A percentile compares a stretch with the other conserved stretches of the same genome.
These are phyloP conservation scores for Candolleomyces eurysporus DNA, from an alignment of 768 basidiomycete species.

Conservation along the genomic window DNA sequence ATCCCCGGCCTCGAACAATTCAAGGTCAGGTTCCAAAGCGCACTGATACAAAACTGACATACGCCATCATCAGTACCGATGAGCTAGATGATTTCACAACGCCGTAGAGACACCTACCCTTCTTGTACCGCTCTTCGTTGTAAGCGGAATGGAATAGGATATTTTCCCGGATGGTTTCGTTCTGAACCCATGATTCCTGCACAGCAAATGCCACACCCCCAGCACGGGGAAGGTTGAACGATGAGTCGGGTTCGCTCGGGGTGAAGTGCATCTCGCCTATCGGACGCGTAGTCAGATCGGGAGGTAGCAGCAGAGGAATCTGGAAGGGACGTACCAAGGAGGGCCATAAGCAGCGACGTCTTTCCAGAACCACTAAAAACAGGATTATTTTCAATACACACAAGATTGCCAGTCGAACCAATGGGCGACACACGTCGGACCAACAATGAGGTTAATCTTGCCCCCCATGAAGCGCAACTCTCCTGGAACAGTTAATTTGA, in stretches of 20 bases:
- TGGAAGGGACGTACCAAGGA: constrained; percentile 37
- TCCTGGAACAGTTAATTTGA: constrained; percentile 50
- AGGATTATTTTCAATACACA: not conserved
- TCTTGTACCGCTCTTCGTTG: constrained; percentile 75
- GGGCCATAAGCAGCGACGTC: constrained; percentile 61
- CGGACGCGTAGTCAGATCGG: not conserved
- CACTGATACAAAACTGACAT: constrained; percentile 63
- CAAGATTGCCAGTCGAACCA: not conserved
- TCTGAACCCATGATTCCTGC: constrained; percentile 85
- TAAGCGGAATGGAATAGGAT: constrained; percentile 78
- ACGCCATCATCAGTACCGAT: not conserved
- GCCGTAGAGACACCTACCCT: constrained; percentile 23
- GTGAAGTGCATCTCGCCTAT: constrained; percentile 67
- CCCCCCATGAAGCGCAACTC: constrained; percentile 54
- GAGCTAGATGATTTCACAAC: too few relatives aligned
- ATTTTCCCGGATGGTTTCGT: constrained; percentile 79
- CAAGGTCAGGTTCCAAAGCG: constrained; percentile 69
- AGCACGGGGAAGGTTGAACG: constrained; percentile 68
- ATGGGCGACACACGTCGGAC: constrained; percentile 42
- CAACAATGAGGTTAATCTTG: constrained; percentile 55
- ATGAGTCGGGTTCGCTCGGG: constrained; percentile 50
- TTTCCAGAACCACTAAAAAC: constrained; percentile 45
- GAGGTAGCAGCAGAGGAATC: not conserved
- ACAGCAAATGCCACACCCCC: constrained; percentile 77
- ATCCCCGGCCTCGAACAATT: constrained; percentile 67